Conservation (phyloP, 805 yeast species). For the Komagataella mondaviorum region DNA sequence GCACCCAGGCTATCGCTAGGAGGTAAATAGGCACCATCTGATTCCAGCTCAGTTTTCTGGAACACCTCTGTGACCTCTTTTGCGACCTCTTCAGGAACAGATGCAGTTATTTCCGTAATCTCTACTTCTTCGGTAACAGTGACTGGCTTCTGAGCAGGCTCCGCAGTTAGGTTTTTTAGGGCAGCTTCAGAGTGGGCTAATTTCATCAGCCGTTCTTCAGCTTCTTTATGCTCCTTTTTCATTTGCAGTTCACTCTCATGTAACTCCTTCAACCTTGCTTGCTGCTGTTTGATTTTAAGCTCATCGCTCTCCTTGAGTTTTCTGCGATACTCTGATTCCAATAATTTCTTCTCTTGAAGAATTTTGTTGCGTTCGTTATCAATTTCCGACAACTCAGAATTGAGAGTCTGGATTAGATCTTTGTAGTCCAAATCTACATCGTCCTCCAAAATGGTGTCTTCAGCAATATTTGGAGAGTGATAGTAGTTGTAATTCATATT, state of each 20-base stretch:
- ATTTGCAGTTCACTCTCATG: background rate
- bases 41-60: background rate
- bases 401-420: background rate
- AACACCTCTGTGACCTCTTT: background rate
- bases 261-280: conserved; percentile 1
- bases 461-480: conserved; percentile 5
- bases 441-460: conserved; percentile 12
- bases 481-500: background rate
- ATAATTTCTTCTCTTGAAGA: background rate
- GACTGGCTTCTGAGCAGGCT: background rate
- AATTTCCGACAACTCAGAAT: background rate
- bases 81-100: background rate
- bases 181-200: background rate
- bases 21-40: background rate
- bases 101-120: background rate
- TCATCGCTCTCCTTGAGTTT: conserved; percentile 1
- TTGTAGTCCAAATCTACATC: conserved; percentile 5
- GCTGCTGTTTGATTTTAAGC: background rate
- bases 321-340: background rate
- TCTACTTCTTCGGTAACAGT: conserved; percentile 2
- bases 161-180: background rate
- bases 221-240: conserved; percentile 1
- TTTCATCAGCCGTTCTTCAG: background rate
- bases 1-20: background rate
- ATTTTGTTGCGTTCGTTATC: background rate